Base-by-base conservation (phyloP, 164 flowering plant species). In the Nymphaea thermarum region DNA sequence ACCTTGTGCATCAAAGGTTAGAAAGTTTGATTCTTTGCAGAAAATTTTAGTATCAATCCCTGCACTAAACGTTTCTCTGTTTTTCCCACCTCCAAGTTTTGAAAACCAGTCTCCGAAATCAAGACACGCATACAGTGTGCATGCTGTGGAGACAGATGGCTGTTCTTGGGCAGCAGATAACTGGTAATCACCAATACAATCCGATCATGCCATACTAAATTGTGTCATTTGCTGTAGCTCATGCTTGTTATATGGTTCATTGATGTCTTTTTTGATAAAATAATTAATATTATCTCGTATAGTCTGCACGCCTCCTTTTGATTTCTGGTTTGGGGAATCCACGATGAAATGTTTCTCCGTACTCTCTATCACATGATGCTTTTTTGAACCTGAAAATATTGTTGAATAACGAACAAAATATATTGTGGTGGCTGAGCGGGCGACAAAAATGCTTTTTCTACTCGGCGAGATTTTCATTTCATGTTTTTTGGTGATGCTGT, bases 1-100 rank as follows among this genome's bases (percentile, higher is more conserved):
- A 94, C 78, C 87, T 94, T 71, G 83, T 91, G 72, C 98, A 90
- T 81, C 96, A 94, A 77, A 94, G 99, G 98, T 90, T 3, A 65
- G 77, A 71, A 66, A 47, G 4, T 70, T 63, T 61, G 63, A 1
- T 61, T 61, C 63, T 61, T 16, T 61, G 6, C 41, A 61, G 63
- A 25, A 61, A 15, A 15, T 61, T 15, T 61, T 45, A 5, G 10
- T 10, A 5, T 45, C 53, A 5, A 45, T 1, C 10, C 15, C 6
- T 61, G 2, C n/a, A 61, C 41, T 6, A 15, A 25, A 0, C 6
- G 5, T 6, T 61, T 16, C n/a, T 25, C 5, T 61, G 14, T 16
- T 8, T 57, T 75, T 74, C 43, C 11, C 63, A 43, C 11, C 80
- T 25, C 36, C 36, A 25, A 94, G 98, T 79, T 88, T 88, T 78